These are phyloP conservation scores for Talaromyces rugulosus DNA, from an alignment of 2,329 filamentous ascomycete genomes.

Conservation along the genomic window DNA sequence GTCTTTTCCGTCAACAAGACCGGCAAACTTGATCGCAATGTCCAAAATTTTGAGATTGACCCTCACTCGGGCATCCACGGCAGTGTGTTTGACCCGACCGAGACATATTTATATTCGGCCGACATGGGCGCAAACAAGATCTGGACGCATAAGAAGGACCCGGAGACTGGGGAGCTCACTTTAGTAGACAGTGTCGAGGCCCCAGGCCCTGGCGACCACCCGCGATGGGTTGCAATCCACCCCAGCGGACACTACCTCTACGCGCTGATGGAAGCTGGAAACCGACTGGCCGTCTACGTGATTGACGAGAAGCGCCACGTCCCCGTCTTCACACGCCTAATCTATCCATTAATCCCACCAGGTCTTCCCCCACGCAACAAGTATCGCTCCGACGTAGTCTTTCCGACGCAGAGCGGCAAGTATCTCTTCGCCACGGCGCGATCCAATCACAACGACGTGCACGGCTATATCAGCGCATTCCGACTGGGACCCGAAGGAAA, in stretches of 20 bases:
- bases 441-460: slow-evolving; percentile 69
- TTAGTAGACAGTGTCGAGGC: slow-evolving; percentile 71
- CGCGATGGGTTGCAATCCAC: slow-evolving; percentile 83
- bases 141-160: slow-evolving; percentile 75
- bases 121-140: slow-evolving; percentile 51
- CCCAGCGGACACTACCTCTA: slow-evolving; percentile 75
- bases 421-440: slow-evolving; percentile 85
- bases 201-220: slow-evolving; percentile 68
- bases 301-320: slow-evolving; percentile 69
- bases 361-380: slow-evolving; percentile 46
- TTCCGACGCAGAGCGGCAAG: slow-evolving; percentile 61
- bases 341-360: slow-evolving; percentile 75
- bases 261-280: slow-evolving; percentile 85
- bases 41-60: slow-evolving; percentile 45
- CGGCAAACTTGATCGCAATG: slow-evolving; percentile 37
- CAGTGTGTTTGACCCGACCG: slow-evolving; percentile 44
- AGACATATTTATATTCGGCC: slow-evolving; percentile 46
- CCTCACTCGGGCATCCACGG: slow-evolving; percentile 46
- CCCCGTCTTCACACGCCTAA: slow-evolving; percentile 72
- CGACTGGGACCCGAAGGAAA: slow-evolving; percentile 63
- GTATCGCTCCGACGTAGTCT: slow-evolving; percentile 82
- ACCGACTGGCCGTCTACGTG: slow-evolving; percentile 75
- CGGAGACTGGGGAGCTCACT: slow-evolving; percentile 57
- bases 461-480: slow-evolving; percentile 81
- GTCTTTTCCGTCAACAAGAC: slow-evolving; percentile 50